Evolutionary conservation across 2,329 filamentous ascomycete species (phyloP), one percentile per base, ranked within the genome.

Genomic region (Geosmithia putterillii): DNA sequence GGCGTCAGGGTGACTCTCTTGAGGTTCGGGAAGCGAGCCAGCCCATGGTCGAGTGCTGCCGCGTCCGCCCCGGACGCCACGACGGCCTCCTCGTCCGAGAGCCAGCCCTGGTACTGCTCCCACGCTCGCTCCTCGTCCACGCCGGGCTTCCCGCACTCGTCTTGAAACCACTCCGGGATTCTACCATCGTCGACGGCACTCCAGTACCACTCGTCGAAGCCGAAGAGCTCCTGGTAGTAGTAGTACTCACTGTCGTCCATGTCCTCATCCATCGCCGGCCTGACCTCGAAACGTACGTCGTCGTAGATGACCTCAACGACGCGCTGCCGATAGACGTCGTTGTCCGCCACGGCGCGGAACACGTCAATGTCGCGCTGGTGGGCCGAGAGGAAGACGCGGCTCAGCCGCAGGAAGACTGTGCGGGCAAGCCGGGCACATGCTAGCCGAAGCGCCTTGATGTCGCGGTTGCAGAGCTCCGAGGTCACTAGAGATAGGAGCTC

Each of bases 1-100:
- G 57, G 58, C n/a, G 62, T 63, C 17, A 65, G 47, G 0, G 51
- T 60, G 15, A 66, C 48, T 36, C 56, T 52, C 21, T 47, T 53
- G 3, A 65, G 46, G 6, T 50, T 50, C 2, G 57, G 54, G 41
- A 64, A 60, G n/a, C 47, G 51, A 21, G 46, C 43, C 3, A 62
- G 36, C 7, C 52, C 56, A 28, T 55, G 52, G 5, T 51, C 45
- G 2, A 65, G 50, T 7, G 56, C 59, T 34, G 45, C 41, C 12
- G 51, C 47, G 42, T 64, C 57, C 5, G 50, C 46, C 8, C 45
- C 40, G 6, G 51, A 54, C 10, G 44, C 40, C 3, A 62, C 45
- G 23, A 10, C 10, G 6, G 23, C 10, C 10, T 25, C 7, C 23
- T 25, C 7, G 10, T 25, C 23, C 23, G 6, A 6, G 23, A 25